These are phyloP conservation scores for Osmanthus fragrans DNA, from an alignment of 257 asterid genomes.

Conservation along the genomic window DNA sequence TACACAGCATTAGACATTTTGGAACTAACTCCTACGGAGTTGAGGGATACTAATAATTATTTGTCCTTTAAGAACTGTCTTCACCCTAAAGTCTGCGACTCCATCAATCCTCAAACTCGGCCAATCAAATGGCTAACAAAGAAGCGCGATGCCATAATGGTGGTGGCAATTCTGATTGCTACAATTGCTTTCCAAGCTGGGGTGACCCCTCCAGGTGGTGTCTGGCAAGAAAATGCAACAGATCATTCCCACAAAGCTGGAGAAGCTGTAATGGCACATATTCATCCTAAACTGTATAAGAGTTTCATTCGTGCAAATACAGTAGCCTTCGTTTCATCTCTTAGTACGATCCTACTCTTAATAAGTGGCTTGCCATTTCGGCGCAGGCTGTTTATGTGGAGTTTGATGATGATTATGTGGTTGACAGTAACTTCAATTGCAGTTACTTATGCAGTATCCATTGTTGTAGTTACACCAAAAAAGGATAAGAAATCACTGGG, in stretches of 20 bases:
- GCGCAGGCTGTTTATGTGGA: conserved; percentile 40
- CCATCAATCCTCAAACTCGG: neutral
- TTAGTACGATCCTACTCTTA: conserved; percentile 52
- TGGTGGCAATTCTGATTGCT: conserved; percentile 45
- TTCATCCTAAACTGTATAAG: conserved; percentile 23
- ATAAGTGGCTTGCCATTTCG: conserved; percentile 56
- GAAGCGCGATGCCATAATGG: conserved; percentile 41
- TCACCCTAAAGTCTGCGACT: neutral
- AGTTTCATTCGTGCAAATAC: conserved; percentile 42
- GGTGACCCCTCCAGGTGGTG: too few relatives aligned
- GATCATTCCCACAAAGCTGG: conserved; percentile 37
- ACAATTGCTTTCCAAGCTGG: neutral
- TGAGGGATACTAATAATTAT: neutral
- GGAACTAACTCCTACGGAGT: neutral
- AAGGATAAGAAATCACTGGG: conserved; percentile 24
- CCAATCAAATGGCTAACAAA: conserved; percentile 36
- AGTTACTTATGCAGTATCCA: conserved; percentile 37
- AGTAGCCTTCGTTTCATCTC: conserved; percentile 50
- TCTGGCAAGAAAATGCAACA: conserved; percentile 18
- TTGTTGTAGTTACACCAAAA: conserved; percentile 36
- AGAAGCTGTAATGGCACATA: conserved; percentile 48
- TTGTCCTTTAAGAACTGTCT: neutral
- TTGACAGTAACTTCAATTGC: conserved; percentile 29
- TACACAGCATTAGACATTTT: conserved; percentile 33
- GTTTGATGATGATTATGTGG: conserved; percentile 66